A percentile compares a stretch with the other conserved stretches of the same genome.
These are phyloP conservation scores for Bipolaris sorokiniana DNA, from an alignment of 2,329 filamentous ascomycete species.

Conservation along the genomic window DNA sequence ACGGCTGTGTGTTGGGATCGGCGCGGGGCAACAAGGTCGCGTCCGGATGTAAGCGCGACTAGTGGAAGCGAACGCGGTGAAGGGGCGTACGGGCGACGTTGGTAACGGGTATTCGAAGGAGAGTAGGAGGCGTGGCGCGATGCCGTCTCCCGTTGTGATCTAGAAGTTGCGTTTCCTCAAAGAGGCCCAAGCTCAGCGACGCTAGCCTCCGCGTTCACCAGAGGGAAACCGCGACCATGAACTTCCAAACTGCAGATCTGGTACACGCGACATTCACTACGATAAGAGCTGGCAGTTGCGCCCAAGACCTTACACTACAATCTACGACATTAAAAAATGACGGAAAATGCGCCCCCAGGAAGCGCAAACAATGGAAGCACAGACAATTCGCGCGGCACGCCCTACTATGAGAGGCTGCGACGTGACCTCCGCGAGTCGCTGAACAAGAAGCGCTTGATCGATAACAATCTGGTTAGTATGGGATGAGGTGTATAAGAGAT, in stretches of 20 bases:
- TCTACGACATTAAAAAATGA: slow-evolving; percentile 46
- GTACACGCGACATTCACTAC: slow-evolving; percentile 3
- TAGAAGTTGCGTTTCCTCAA: slow-evolving; percentile 25
- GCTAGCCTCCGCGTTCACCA: slow-evolving; percentile 27
- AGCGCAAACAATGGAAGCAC: slow-evolving; percentile 45
- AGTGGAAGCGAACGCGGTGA: background rate
- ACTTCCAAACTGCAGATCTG: slow-evolving; percentile 7
- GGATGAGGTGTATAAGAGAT: slow-evolving; percentile 5
- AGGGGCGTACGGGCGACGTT: background rate
- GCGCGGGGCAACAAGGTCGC: slow-evolving; percentile 16
- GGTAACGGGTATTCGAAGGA: background rate
- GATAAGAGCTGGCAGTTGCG: background rate
- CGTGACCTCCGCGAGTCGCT: slow-evolving; percentile 71
- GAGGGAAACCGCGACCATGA: slow-evolving; percentile 17
- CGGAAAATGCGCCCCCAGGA: slow-evolving; percentile 55
- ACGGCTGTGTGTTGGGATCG: slow-evolving; percentile 6
- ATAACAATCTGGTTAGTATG: slow-evolving; percentile 62
- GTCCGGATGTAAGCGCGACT: slow-evolving; percentile 8
- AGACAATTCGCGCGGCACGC: slow-evolving; percentile 59
- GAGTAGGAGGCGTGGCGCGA: slow-evolving; percentile 6
- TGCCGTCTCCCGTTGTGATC: slow-evolving; percentile 8
- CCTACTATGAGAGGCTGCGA: slow-evolving; percentile 76
- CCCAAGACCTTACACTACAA: slow-evolving; percentile 1
- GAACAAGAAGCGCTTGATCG: slow-evolving; percentile 68
- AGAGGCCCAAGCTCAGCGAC: slow-evolving; percentile 21